Evolutionary conservation across 2,329 filamentous ascomycete genomes (phyloP).

Genomic region (Fusarium sulawesiense): DNA sequence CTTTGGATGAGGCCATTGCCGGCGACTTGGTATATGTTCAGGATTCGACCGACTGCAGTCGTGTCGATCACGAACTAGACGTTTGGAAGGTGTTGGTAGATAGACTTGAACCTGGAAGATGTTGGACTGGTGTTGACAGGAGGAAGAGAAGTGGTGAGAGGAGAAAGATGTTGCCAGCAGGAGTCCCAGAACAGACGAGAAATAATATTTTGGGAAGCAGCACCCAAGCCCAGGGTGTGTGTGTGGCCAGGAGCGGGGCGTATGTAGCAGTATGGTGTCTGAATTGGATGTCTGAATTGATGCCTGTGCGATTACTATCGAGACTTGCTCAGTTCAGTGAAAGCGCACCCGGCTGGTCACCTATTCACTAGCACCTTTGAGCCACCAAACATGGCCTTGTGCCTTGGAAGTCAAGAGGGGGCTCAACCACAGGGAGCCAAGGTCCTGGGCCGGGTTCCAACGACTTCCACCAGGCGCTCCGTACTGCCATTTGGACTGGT

Average conservation of each 20-base stretch:
- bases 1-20: slow-evolving; percentile 73
- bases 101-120: slow-evolving; percentile 30
- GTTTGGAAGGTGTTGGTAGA: slow-evolving; percentile 38
- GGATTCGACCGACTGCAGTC: slow-evolving; percentile 49
- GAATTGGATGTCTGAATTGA: slow-evolving; percentile 44
- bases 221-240: slow-evolving; percentile 46
- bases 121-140: slow-evolving; percentile 28
- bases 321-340: slow-evolving; percentile 29
- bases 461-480: slow-evolving; percentile 44
- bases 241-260: slow-evolving; percentile 47
- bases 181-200: slow-evolving; percentile 49
- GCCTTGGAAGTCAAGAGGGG: slow-evolving; percentile 39
- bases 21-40: slow-evolving; percentile 52
- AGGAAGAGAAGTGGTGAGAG: slow-evolving; percentile 42
- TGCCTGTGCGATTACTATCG: slow-evolving; percentile 49
- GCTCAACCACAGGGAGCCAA: slow-evolving; percentile 42
- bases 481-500: slow-evolving; percentile 19
- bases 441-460: slow-evolving; percentile 43
- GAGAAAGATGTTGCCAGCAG: slow-evolving; percentile 41
- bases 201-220: slow-evolving; percentile 56
- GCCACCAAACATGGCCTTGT: slow-evolving; percentile 31
- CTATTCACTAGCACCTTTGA: slow-evolving; percentile 29
- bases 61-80: slow-evolving; percentile 48
- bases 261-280: slow-evolving; percentile 36
- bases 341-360: slow-evolving; percentile 22